Evolutionary conservation across 208 protist species (phyloP).

Genomic region (Trichomonas vaginalis): DNA sequence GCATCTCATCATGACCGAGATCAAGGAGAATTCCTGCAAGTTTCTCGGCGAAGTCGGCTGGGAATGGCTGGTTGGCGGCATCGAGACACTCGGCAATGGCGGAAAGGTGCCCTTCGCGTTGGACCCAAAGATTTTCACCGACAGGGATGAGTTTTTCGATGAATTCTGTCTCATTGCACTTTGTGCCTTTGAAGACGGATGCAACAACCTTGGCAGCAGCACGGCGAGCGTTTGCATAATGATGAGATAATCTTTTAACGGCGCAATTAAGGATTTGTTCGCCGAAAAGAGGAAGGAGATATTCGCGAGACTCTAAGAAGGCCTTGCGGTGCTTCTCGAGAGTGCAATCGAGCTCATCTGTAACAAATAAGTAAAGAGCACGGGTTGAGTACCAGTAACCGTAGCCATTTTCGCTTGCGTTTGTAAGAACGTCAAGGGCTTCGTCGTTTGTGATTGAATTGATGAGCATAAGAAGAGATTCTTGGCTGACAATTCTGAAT

Average conservation of each 20-base stretch:
- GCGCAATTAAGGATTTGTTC: background rate
- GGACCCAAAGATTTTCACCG: background rate
- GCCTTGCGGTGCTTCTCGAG: background rate
- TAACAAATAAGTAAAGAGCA: background rate
- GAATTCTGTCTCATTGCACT: background rate
- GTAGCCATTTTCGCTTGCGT: background rate
- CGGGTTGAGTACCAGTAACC: conserved; percentile 9
- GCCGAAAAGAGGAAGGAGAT: background rate
- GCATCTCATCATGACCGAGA: background rate
- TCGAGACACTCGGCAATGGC: background rate
- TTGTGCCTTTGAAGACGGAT: background rate
- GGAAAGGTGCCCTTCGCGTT: background rate
- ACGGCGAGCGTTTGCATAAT: background rate
- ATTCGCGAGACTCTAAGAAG: background rate
- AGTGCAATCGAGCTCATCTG: background rate
- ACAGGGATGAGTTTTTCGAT: background rate
- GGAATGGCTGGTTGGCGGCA: background rate
- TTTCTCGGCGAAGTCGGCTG: background rate
- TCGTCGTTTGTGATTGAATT: background rate
- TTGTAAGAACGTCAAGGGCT: background rate
- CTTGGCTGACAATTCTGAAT: background rate
- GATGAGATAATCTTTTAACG: background rate
- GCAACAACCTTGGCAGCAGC: background rate
- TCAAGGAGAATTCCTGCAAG: background rate
- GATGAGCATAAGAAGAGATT: background rate